A percentile compares a stretch with the other conserved stretches of the same genome.
phyloP scores from a whole-genome alignment of 345 rosid genomes.

The Aquilaria malaccensis region DNA sequence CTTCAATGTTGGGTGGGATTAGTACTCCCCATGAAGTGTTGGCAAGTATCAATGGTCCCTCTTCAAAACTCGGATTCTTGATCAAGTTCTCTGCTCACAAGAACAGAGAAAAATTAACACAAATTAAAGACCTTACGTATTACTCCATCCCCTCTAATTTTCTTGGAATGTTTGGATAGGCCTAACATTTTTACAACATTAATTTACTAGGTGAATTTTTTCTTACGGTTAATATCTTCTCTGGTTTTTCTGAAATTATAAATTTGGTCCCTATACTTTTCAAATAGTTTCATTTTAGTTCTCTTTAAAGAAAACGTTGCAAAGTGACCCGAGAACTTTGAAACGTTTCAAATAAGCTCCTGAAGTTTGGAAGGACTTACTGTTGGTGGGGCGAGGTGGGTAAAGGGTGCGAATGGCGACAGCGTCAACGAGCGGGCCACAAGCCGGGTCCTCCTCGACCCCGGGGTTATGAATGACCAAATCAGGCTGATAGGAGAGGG shows the following conservation, averaged over 20 bases:
- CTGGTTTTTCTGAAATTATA: neutral
- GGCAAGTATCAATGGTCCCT: constrained; percentile 70
- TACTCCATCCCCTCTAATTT: constrained; percentile 4
- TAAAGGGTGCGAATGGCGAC: constrained; percentile 52
- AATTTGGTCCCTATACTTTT: neutral
- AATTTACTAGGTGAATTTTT: too few species aligned
- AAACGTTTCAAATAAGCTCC: too few species aligned
- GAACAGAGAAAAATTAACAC: neutral
- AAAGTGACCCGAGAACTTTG: too few species aligned
- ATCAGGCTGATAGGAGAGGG: constrained; percentile 31
- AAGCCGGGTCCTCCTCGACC: constrained; percentile 77
- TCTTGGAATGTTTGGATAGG: neutral
- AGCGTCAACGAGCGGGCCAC: constrained; percentile 79
- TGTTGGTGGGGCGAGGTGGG: constrained; percentile 48
- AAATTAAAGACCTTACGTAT: neutral
- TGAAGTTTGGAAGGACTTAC: constrained; percentile 22
- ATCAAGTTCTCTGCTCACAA: constrained; percentile 46
- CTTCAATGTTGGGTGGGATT: constrained; percentile 74
- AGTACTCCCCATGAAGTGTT: constrained; percentile 71
- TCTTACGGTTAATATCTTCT: too few species aligned
- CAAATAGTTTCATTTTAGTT: neutral
- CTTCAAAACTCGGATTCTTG: constrained; percentile 74
- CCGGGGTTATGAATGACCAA: constrained; percentile 76
- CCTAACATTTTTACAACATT: neutral
- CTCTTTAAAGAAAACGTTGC: too few species aligned